Percentiles rank a stretch among this genome's conserved stretches.
Conservation (phyloP, 2,329 filamentous ascomycete genomes). For the Pyricularia sp. region DNA sequence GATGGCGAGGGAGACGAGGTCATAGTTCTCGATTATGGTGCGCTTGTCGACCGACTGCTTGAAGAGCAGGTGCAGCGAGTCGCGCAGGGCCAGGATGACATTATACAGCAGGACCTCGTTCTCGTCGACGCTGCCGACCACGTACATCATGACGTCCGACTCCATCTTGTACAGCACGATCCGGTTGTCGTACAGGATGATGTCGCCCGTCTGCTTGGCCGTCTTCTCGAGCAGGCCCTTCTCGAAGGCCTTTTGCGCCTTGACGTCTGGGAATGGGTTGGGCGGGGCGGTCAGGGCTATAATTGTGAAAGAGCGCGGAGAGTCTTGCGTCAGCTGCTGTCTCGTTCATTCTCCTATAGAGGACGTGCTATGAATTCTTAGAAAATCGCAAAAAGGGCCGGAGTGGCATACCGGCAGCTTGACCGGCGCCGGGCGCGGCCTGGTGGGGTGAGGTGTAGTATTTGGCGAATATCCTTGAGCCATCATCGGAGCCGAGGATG, state of each 20-base stretch:
- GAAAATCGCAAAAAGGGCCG: constrained; percentile 1
- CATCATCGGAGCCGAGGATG: constrained; percentile 77
- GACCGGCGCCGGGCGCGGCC: constrained; percentile 18
- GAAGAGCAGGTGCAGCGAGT: constrained; percentile 82
- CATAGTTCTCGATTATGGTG: constrained; percentile 97
- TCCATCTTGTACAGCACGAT: constrained; percentile 98
- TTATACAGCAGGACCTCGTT: constrained; percentile 97
- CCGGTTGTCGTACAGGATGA: constrained; percentile 94
- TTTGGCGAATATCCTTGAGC: constrained; percentile 85
- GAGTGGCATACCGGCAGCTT: constrained; percentile 11
- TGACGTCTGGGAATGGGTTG: constrained; percentile 78
- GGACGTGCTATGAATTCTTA: background rate
- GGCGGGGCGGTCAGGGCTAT: constrained; percentile 36
- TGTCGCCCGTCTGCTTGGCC: constrained; percentile 87
- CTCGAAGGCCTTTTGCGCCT: constrained; percentile 94
- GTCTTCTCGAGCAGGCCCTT: constrained; percentile 94
- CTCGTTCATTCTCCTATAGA: constrained; percentile 1
- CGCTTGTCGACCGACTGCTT: constrained; percentile 97
- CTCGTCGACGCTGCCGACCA: constrained; percentile 84
- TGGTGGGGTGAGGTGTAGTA: constrained; percentile 66
- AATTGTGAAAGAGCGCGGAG: constrained; percentile 2
- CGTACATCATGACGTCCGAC: constrained; percentile 89
- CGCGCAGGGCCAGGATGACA: constrained; percentile 81
- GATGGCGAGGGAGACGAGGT: constrained; percentile 84
- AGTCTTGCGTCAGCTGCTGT: constrained; percentile 17